Base-by-base conservation (phyloP, 2,329 filamentous ascomycete species). In the Cladosporium sp. region DNA sequence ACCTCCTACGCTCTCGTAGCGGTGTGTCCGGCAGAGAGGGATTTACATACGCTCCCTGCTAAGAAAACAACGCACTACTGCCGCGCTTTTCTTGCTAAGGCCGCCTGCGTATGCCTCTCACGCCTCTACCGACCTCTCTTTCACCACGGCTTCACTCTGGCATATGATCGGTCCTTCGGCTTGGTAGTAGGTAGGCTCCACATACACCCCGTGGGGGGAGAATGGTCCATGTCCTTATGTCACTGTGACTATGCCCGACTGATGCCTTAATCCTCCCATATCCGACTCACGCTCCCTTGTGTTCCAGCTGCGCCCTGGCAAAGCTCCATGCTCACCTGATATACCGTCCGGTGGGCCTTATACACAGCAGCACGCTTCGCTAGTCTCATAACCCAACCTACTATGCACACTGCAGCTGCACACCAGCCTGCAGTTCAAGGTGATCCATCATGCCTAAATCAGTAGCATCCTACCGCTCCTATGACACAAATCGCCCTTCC, bases 381-480 rank as follows among this genome's bases (percentile, higher is more conserved):
- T 39, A 39, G 36, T 30, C n/a, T 20, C 25, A 48, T 48, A 48
- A 16, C 16, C 20, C 36, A 11, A 13, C 47, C 40, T 50, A 43
- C 19, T 38, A 50, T 50, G 47, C 40, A 11, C 39, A 30, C 13
- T 43, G 47, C 47, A 38, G 33, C 42, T 35, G 16, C 41, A 15
- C 41, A 16, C 15, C 8, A 38, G 20, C 11, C 33, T 16, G 39
- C 30, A 27, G 16, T 15, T 15, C 7, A 50, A 12, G 40, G 22
- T 15, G 16, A 32, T 48, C 39, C 47, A 59, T 38, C 33, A 67
- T 67, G 66, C 64, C 66, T 5, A 65, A 60, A 50, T 67, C 65
- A 36, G 55, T 63, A 48, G 56, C 61, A 20, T 64, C 62, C 8
- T 60, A 60, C 51, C 54, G 53, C 53, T 55, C 55, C 27, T 64